phyloP scores from a whole-genome alignment of 352 stramenopile species.

The Phytophthora boehmeriae region DNA sequence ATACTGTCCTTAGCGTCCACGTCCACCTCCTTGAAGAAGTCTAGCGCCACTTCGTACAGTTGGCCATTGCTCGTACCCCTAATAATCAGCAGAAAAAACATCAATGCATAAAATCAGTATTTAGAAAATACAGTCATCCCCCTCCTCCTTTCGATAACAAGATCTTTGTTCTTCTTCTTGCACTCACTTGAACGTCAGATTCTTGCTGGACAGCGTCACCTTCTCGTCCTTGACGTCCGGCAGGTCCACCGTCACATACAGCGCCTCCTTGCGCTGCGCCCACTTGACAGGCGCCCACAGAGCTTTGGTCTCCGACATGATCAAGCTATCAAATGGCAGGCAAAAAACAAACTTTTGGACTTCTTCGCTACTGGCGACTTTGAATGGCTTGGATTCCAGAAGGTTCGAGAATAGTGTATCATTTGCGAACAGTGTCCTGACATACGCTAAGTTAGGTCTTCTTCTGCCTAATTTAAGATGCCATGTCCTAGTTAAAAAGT shows the following conservation, averaged over 20 bases:
- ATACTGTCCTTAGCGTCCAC: constrained; percentile 90
- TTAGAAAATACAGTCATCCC: too few relatives aligned
- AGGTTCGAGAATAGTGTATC: constrained; percentile 14
- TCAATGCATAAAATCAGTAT: constrained; percentile 1
- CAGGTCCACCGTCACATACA: constrained; percentile 97
- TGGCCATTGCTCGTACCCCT: constrained; percentile 91
- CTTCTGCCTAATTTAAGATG: too few relatives aligned
- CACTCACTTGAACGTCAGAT: constrained; percentile 86
- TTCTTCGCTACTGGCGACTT: constrained; percentile 17
- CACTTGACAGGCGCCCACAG: constrained; percentile 94
- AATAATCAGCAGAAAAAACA: constrained; percentile 10
- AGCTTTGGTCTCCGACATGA: constrained; percentile 50
- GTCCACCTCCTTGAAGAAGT: constrained; percentile 96
- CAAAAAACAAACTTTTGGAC: background rate
- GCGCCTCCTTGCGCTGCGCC: constrained; percentile 95
- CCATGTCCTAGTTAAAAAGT: too few relatives aligned
- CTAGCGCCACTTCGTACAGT: constrained; percentile 94
- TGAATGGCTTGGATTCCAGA: constrained; percentile 36
- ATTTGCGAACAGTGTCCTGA: background rate
- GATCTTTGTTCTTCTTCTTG: constrained; percentile 6
- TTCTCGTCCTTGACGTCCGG: constrained; percentile 94
- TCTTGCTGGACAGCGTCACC: constrained; percentile 89
- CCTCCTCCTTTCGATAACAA: background rate
- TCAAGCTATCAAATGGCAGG: too few relatives aligned
- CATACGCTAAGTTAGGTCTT: too few relatives aligned